phyloP scores from a whole-genome alignment of 1,284 basidiomycete genomes.

The Tetrapyrgos nigripes region DNA sequence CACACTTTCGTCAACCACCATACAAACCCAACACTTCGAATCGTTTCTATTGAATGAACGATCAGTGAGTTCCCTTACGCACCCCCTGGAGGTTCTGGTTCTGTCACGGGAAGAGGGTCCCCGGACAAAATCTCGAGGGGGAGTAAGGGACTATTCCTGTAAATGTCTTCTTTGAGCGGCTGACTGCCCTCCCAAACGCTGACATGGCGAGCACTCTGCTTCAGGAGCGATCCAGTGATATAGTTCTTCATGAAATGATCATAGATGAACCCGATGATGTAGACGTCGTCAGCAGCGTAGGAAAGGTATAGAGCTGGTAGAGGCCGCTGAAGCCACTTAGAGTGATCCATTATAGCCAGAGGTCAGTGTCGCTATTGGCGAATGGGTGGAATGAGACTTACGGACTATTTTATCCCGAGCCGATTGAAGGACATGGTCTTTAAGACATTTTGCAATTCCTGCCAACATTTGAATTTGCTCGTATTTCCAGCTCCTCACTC shows the following conservation, averaged over 20 bases:
- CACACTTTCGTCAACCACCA: background rate
- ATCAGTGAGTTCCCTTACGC: background rate
- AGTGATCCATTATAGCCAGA: background rate
- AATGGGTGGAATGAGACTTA: background rate
- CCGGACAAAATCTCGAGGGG: background rate
- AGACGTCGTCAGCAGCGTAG: background rate
- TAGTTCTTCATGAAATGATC: background rate
- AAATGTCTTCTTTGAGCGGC: background rate
- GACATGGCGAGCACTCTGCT: background rate
- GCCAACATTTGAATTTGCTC: background rate
- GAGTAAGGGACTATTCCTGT: background rate
- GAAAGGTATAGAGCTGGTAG: background rate
- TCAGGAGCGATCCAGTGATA: background rate
- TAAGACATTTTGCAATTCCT: background rate
- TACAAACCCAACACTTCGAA: background rate
- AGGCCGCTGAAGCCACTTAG: background rate
- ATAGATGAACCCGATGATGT: background rate
- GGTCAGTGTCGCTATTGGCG: background rate
- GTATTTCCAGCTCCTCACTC: background rate
- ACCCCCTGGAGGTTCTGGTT: background rate
- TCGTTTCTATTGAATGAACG: background rate
- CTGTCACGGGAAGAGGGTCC: background rate
- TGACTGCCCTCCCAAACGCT: background rate
- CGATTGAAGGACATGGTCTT: background rate
- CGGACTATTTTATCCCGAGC: background rate